Evolutionary conservation across 148 eudicot species (phyloP).

Genomic region (Chenopodium suecicum): DNA sequence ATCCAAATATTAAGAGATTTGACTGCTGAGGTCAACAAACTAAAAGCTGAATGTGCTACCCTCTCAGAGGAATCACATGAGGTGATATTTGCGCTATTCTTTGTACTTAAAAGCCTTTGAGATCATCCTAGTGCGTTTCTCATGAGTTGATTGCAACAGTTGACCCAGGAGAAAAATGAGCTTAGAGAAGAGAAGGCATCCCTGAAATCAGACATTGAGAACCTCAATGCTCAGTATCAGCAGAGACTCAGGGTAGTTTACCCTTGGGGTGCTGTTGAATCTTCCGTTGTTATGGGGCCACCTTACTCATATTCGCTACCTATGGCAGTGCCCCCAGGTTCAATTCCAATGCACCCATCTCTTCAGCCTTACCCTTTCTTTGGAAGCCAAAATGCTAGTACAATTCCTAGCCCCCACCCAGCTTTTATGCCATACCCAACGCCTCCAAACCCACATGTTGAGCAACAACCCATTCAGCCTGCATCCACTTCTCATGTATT

Average conservation of each 20-base stretch:
- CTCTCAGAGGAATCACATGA: slow-evolving; percentile 62
- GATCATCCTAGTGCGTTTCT: slow-evolving; percentile 21
- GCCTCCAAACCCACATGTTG: slow-evolving; percentile 37
- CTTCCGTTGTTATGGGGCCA: slow-evolving; percentile 56
- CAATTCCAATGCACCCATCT: slow-evolving; percentile 57
- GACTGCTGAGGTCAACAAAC: slow-evolving; percentile 53
- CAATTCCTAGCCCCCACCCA: slow-evolving; percentile 38
- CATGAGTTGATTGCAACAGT: slow-evolving; percentile 34
- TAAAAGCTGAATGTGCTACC: slow-evolving; percentile 51
- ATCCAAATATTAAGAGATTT: slow-evolving; percentile 59
- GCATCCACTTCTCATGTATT: slow-evolving; percentile 39
- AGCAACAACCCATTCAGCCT: slow-evolving; percentile 40
- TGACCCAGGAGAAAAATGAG: slow-evolving; percentile 70
- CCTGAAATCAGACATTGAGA: slow-evolving; percentile 58
- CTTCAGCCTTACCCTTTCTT: slow-evolving; percentile 56
- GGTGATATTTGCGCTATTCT: slow-evolving; percentile 37
- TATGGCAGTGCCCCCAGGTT: slow-evolving; percentile 43
- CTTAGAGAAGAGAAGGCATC: slow-evolving; percentile 65
- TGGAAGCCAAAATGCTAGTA: slow-evolving; percentile 45
- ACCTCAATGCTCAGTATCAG: slow-evolving; percentile 54
- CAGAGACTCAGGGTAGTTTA: slow-evolving; percentile 48
- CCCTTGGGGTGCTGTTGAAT: slow-evolving; percentile 60
- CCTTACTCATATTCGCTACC: slow-evolving; percentile 55
- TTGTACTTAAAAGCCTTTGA: slow-evolving; percentile 16
- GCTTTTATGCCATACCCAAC: slow-evolving; percentile 45